Evolutionary conservation across 176 grass and related monocot genomes (phyloP).

Genomic region (Rhipidocladum racemiflorum): DNA sequence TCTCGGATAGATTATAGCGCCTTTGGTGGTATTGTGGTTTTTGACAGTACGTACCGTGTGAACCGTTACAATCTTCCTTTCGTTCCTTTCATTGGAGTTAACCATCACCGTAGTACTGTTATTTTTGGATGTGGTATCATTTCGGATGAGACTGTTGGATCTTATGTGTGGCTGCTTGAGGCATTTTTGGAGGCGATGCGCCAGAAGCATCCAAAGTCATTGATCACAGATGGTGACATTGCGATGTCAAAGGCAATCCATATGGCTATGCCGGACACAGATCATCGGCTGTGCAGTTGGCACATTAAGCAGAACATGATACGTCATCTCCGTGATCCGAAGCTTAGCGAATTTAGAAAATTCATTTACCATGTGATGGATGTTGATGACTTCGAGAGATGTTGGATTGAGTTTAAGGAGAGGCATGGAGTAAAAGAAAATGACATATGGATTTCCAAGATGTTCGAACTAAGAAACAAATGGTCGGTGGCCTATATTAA

Average conservation of each 20-base stretch:
- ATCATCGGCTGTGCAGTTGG: background rate
- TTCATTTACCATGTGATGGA: background rate
- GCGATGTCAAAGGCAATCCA: background rate
- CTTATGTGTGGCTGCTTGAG: background rate
- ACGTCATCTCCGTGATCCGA: background rate
- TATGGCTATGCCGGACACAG: background rate
- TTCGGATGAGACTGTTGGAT: background rate
- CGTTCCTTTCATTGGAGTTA: background rate
- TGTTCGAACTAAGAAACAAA: conserved; percentile 20
- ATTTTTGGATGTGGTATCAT: background rate
- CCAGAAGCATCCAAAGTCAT: background rate
- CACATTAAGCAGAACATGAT: background rate
- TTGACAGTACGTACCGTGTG: background rate
- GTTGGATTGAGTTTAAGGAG: background rate
- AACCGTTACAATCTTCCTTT: background rate
- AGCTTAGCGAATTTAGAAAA: background rate
- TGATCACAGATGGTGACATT: background rate
- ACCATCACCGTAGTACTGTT: background rate
- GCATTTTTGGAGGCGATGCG: background rate
- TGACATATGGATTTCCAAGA: background rate
- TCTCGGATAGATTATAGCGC: background rate
- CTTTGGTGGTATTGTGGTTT: background rate
- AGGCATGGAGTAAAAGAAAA: background rate
- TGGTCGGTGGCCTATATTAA: conserved; percentile 22
- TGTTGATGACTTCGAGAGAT: background rate